Conservation (phyloP, 1,284 basidiomycete genomes). For the Ceratobasidium sp. region DNA sequence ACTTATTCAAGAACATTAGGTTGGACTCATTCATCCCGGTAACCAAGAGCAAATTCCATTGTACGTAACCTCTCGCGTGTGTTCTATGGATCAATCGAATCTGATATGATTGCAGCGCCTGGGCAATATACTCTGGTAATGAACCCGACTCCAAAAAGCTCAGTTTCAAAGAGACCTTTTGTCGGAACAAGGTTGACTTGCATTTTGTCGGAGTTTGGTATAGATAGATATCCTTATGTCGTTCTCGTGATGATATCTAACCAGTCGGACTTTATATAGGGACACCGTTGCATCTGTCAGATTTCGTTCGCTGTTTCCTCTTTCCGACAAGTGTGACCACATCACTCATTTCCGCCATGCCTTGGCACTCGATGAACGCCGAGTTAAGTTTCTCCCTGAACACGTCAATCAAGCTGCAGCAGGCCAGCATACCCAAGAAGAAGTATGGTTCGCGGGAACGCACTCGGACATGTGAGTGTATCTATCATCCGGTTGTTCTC, state of each 20-base stretch:
- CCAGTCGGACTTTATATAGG: not conserved
- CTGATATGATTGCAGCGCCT: not conserved
- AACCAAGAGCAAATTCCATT: conserved; percentile 51
- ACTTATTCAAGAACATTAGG: conserved; percentile 49
- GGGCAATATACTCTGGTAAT: not conserved
- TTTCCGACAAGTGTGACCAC: not conserved
- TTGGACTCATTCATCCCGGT: conserved; percentile 56
- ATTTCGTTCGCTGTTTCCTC: not conserved
- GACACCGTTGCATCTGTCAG: conserved; percentile 14
- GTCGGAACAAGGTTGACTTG: not conserved
- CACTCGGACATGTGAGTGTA: too few species aligned
- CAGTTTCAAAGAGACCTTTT: not conserved
- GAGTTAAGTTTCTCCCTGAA: conserved; percentile 21
- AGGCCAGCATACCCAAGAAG: too few species aligned
- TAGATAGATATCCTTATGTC: not conserved
- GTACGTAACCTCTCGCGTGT: not conserved
- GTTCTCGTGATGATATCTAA: not conserved
- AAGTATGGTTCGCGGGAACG: too few species aligned
- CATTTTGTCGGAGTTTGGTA: conserved; percentile 6
- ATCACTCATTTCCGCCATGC: conserved; percentile 40
- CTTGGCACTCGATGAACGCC: conserved; percentile 43
- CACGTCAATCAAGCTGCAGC: too few species aligned
- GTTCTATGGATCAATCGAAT: not conserved
- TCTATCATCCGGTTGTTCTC: too few species aligned
- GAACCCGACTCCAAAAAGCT: not conserved